Evolutionary conservation across 768 basidiomycete genomes (phyloP).

Genomic region (Auriscalpium orientale): DNA sequence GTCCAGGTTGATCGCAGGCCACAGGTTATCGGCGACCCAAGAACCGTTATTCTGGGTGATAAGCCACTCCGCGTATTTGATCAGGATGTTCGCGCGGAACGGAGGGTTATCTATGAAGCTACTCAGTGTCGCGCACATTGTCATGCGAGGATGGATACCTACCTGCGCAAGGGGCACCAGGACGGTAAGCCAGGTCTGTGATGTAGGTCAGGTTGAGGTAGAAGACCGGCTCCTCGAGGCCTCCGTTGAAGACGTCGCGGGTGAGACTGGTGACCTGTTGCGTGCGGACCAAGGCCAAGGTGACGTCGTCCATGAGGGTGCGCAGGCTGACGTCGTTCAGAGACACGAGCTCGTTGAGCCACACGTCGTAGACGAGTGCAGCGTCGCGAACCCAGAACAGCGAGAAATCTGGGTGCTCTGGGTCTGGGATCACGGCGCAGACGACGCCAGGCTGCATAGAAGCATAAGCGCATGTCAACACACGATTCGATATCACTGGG

Average conservation of each 20-base stretch:
- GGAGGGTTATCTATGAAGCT: constrained; percentile 2
- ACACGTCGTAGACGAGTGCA: background rate
- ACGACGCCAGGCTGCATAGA: constrained; percentile 4
- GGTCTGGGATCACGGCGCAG: constrained; percentile 1
- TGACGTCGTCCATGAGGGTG: constrained; percentile 1
- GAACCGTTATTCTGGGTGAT: constrained; percentile 4
- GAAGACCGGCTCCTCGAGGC: constrained; percentile 7
- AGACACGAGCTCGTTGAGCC: constrained; percentile 1
- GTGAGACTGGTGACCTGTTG: constrained; percentile 2
- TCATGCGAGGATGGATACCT: background rate
- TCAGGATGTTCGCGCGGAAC: constrained; percentile 3
- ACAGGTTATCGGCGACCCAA: constrained; percentile 7
- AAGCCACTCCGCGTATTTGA: constrained; percentile 10
- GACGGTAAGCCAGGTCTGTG: background rate
- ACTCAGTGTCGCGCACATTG: background rate
- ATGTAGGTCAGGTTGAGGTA: background rate
- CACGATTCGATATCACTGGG: background rate
- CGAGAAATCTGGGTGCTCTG: background rate
- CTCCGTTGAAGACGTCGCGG: background rate
- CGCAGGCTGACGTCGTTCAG: background rate
- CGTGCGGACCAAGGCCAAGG: background rate
- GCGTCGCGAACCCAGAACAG: constrained; percentile 8
- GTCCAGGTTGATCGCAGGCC: constrained; percentile 7
- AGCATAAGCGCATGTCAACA: background rate
- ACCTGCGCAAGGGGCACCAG: constrained; percentile 6